Evolutionary conservation across 2,329 filamentous ascomycete species (phyloP).

Genomic region (Exophiala spinifera): DNA sequence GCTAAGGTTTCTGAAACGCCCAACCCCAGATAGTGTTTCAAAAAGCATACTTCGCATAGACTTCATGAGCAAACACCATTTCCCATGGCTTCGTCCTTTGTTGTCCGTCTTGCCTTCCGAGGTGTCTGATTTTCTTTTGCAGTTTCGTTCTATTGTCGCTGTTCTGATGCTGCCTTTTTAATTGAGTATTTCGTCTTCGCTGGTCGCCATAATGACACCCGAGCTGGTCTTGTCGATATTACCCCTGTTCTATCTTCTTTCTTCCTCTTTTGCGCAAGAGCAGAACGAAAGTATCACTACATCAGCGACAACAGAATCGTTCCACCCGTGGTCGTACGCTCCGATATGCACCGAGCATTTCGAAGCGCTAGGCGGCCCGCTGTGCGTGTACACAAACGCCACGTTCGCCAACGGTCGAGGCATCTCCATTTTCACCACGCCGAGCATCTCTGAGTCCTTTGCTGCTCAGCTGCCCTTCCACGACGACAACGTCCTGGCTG

Average conservation of each 20-base stretch:
- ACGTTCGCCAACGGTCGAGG: slow-evolving; percentile 22
- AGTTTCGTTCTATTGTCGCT: no score
- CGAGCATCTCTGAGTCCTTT: slow-evolving; percentile 15
- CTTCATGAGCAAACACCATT: neutral
- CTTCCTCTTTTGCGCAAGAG: neutral
- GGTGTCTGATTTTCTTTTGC: neutral
- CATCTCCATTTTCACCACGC: slow-evolving; percentile 25
- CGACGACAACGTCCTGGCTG: slow-evolving; percentile 6
- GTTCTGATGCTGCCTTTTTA: no score
- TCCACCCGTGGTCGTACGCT: slow-evolving; percentile 11
- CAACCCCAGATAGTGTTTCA: neutral
- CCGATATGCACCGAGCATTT: slow-evolving; percentile 20
- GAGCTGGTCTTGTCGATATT: neutral
- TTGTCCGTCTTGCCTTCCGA: neutral
- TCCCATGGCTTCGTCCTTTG: neutral
- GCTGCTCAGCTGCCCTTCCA: slow-evolving; percentile 14
- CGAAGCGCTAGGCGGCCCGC: slow-evolving; percentile 5
- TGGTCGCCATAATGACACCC: neutral
- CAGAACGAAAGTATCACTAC: neutral
- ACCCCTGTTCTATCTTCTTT: neutral
- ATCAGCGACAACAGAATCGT: neutral
- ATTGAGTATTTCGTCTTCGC: neutral
- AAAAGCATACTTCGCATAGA: neutral
- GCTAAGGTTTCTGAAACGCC: neutral
- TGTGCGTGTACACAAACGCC: slow-evolving; percentile 23